Conservation (phyloP, 2,329 filamentous ascomycete genomes). For the Fusarium camptoceras region DNA sequence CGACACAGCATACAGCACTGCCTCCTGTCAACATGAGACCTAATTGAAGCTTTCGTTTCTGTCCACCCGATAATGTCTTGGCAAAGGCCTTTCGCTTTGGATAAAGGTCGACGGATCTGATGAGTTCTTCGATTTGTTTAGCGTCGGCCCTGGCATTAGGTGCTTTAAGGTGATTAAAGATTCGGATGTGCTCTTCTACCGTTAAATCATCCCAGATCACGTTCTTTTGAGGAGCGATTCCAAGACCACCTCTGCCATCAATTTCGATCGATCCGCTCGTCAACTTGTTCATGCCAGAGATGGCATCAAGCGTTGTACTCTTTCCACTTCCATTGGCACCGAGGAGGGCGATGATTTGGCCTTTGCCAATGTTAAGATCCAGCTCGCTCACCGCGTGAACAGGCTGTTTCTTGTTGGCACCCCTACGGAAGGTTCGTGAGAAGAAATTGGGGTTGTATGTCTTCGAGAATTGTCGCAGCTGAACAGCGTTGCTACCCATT, state of each 20-base stretch:
- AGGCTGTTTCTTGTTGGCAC: constrained; percentile 61
- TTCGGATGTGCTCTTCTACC: constrained; percentile 83
- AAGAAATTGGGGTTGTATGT: constrained; percentile 76
- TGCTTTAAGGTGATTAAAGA: constrained; percentile 87
- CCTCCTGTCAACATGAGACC: constrained; percentile 97
- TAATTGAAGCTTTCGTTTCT: constrained; percentile 91
- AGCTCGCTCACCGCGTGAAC: constrained; percentile 84
- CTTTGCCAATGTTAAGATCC: constrained; percentile 76
- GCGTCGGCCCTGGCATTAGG: constrained; percentile 66
- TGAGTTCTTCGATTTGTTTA: constrained; percentile 70
- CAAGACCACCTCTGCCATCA: constrained; percentile 81
- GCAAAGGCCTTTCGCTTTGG: constrained; percentile 78
- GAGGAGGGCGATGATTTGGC: constrained; percentile 86
- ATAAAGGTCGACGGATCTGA: constrained; percentile 78
- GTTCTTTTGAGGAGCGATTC: constrained; percentile 92
- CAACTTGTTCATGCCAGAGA: constrained; percentile 83
- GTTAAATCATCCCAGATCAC: constrained; percentile 92
- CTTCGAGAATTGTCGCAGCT: constrained; percentile 80
- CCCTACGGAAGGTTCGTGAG: constrained; percentile 62
- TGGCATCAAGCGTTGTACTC: constrained; percentile 87
- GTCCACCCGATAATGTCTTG: constrained; percentile 86
- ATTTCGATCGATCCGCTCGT: constrained; percentile 82
- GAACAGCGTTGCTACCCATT: constrained; percentile 67
- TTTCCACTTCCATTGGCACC: constrained; percentile 94
- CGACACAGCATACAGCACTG: constrained; percentile 87